A percentile compares a stretch with the other conserved stretches of the same genome.
Evolutionary conservation across 2,329 filamentous ascomycete genomes (phyloP).

Genomic region (Hypomyces perniciosus): DNA sequence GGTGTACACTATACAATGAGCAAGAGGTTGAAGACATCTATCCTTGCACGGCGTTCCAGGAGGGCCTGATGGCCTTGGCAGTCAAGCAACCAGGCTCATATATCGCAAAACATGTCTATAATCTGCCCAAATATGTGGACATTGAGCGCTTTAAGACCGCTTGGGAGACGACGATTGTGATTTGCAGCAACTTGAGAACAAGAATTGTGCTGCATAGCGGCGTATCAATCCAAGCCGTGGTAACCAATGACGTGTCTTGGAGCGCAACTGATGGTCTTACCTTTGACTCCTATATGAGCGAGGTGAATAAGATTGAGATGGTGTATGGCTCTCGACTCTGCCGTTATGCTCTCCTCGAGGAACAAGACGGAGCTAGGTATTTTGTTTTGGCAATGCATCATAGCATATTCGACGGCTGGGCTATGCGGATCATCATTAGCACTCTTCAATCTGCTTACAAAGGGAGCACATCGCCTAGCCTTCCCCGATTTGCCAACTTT

Average conservation of each 20-base stretch:
- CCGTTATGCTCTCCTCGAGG: not conserved
- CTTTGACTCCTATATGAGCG: not conserved
- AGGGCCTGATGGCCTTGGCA: constrained; percentile 4
- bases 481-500: not conserved
- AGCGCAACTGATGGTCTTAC: not conserved
- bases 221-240: not conserved
- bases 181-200: constrained; percentile 5
- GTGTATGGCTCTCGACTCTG: not conserved
- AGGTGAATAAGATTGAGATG: not conserved
- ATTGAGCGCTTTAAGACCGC: constrained; percentile 13
- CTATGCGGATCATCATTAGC: not conserved
- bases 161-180: constrained; percentile 17
- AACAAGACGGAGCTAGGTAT: not conserved
- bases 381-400: constrained; percentile 5
- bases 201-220: constrained; percentile 5
- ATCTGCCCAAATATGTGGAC: constrained; percentile 4
- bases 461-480: not conserved
- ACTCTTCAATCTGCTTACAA: not conserved
- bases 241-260: not conserved
- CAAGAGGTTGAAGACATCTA: constrained; percentile 2
- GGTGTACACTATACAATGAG: not conserved
- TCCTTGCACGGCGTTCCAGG: constrained; percentile 1
- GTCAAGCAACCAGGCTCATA: constrained; percentile 3
- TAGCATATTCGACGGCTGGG: constrained; percentile 6
- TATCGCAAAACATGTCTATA: not conserved